Conservation (phyloP, 1,284 basidiomycete genomes). For the Sphagnurus paluster region DNA sequence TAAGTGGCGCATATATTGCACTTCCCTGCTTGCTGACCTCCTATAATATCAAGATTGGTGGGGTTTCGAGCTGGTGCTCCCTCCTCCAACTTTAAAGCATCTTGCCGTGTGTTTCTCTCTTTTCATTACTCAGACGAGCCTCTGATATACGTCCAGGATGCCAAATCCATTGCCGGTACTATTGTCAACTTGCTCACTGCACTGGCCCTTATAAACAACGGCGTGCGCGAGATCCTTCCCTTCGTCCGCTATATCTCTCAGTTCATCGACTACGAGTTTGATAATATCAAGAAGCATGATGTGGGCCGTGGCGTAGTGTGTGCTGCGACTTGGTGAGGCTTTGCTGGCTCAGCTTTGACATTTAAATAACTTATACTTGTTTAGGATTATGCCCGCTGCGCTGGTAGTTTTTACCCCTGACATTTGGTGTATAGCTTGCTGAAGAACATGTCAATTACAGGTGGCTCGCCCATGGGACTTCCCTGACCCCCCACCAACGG, state of each 20-base stretch:
- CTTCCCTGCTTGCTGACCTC: conserved; percentile 6
- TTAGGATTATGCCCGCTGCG: conserved; percentile 75
- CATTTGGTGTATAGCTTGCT: neutral
- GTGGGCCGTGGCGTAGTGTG: conserved; percentile 77
- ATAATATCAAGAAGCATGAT: conserved; percentile 60
- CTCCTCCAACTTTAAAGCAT: conserved; percentile 62
- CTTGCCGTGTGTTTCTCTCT: conserved; percentile 46
- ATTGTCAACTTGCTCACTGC: conserved; percentile 74
- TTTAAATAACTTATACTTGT: conserved; percentile 3
- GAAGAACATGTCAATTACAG: conserved; percentile 22
- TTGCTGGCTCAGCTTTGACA: neutral
- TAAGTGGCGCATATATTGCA: conserved; percentile 34
- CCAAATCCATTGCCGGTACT: conserved; percentile 59
- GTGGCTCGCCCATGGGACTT: conserved; percentile 80
- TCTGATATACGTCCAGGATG: conserved; percentile 47
- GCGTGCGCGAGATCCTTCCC: conserved; percentile 74
- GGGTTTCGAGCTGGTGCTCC: conserved; percentile 75
- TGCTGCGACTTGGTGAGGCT: conserved; percentile 74
- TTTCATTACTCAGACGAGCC: neutral
- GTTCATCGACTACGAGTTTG: conserved; percentile 73
- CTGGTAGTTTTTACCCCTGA: conserved; percentile 36
- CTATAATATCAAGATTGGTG: conserved; percentile 73
- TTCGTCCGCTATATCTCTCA: conserved; percentile 78
- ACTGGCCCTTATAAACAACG: conserved; percentile 63
- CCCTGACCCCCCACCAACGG: conserved; percentile 37